Evolutionary conservation across 177 flowering plant genomes (phyloP), one percentile per base, ranked within the genome.

Genomic region (Vitis hybrid): DNA sequence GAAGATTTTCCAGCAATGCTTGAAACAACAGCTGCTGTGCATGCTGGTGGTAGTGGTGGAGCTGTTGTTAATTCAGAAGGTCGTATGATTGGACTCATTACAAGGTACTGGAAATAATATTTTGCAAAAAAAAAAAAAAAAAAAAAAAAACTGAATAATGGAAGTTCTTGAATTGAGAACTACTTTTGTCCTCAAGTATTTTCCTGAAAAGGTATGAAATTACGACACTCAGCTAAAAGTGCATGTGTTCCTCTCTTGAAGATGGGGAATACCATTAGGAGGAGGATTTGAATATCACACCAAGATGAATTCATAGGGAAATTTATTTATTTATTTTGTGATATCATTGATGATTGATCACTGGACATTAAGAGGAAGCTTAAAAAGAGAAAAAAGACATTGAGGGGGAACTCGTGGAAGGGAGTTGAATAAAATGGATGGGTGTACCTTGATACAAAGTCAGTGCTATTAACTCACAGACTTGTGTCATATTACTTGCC

Each of bases 31-130:
- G 99, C 99, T 68, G 86, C 97, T 60, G 98, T 95, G 66, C 94
- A 95, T 80, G 92, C 97, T 57, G 99, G 99, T 78, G 88, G 88
- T 55, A 94, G 99, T 82, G 99, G 99, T 72, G 99, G 99, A 65
- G 93, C 94, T 34, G 88, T 95, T 73, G 83, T 92, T 60, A 87
- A 94, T 80, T 84, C 88, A 65, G 75, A 84, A 65, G 98, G 99
- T 56, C 82, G 70, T 75, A 87, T 94, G 96, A 84, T 94, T 75
- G 97, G 94, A 71, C 96, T 94, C 70, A 88, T 94, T 70, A 94
- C 99, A 62, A 94, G 99, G 99, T 92, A 88, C 18, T n/a, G 30
- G 15, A 12, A 54, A 1, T 56, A 12, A 52, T 8, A 10, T 56
- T 39, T 39, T 39, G 45, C 8, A 0, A 39, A 39, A 39, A 7